These are phyloP conservation scores for Populus ilicifolia DNA, from an alignment of 345 rosid genomes.

Conservation along the genomic window DNA sequence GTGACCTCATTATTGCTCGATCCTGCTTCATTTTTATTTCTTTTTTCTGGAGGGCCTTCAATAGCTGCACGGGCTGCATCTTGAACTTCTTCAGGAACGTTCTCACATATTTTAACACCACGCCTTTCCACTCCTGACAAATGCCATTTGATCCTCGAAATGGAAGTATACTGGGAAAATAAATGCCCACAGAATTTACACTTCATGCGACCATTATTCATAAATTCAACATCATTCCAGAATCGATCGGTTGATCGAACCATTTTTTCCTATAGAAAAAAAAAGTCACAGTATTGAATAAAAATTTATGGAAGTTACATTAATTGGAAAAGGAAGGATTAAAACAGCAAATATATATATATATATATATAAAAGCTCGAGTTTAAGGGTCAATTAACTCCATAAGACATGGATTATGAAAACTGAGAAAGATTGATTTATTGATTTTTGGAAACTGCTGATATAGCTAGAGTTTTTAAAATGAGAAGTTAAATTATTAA, in stretches of 20 bases:
- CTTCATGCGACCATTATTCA: not conserved
- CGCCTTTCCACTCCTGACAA: conserved; percentile 3
- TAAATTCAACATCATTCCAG: not conserved
- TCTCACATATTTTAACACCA: conserved; percentile 2
- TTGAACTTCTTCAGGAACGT: conserved; percentile 4
- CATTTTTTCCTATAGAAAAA: too few species aligned
- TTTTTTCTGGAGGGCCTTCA: not conserved
- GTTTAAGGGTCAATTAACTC: too few species aligned
- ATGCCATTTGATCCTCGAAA: conserved; percentile 11
- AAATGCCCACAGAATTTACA: not conserved
- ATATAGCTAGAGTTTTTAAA: too few species aligned
- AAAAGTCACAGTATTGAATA: not conserved
- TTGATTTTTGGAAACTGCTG: too few species aligned
- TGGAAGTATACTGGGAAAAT: not conserved
- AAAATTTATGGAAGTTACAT: too few species aligned
- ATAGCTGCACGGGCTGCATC: not conserved
- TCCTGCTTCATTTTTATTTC: not conserved
- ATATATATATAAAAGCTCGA: too few species aligned
- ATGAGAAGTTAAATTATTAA: too few species aligned
- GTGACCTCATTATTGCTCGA: conserved; percentile 4
- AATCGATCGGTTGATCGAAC: not conserved
- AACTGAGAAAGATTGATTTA: too few species aligned
- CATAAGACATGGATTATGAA: too few species aligned
- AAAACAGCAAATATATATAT: too few species aligned
- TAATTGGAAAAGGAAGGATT: too few species aligned